Evolutionary conservation across 345 rosid genomes (phyloP).

Genomic region (Mercurialis annua): DNA sequence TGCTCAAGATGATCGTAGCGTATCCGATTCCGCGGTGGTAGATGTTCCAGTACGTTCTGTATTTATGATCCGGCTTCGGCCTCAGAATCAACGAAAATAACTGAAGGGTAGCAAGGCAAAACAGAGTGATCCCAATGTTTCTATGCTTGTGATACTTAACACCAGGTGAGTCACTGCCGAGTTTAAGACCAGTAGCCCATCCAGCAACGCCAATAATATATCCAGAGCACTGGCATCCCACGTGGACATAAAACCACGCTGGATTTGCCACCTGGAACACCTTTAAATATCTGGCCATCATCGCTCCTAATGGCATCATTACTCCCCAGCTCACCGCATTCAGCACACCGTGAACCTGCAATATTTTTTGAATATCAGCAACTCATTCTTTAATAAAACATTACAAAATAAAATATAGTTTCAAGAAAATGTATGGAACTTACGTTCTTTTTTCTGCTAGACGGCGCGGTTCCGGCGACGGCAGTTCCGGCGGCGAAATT

Average conservation of each 20-base stretch:
- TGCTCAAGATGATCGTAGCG: conserved; percentile 51
- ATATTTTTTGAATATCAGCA: neutral
- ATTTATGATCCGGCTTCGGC: conserved; percentile 88
- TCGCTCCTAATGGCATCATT: conserved; percentile 70
- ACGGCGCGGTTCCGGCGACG: conserved; percentile 31
- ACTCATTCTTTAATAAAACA: neutral
- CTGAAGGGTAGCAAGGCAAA: conserved; percentile 77
- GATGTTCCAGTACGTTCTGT: conserved; percentile 76
- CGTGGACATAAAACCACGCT: conserved; percentile 88
- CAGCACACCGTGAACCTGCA: conserved; percentile 76
- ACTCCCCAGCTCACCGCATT: conserved; percentile 91
- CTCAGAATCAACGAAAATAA: conserved; percentile 71
- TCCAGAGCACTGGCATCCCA: conserved; percentile 65
- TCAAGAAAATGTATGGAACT: conserved; percentile 16
- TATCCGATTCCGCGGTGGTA: conserved; percentile 83
- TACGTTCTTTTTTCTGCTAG: conserved; percentile 61
- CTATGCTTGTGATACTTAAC: conserved; percentile 46
- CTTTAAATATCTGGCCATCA: conserved; percentile 75
- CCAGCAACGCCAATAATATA: conserved; percentile 77
- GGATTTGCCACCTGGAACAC: conserved; percentile 74
- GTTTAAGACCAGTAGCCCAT: conserved; percentile 78
- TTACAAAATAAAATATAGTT: neutral
- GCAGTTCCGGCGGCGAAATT: conserved; percentile 8
- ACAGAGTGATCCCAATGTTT: conserved; percentile 64
- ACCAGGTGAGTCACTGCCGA: conserved; percentile 53